Conservation (phyloP, 495 filamentous ascomycete genomes). For the Penicillium canariense region DNA sequence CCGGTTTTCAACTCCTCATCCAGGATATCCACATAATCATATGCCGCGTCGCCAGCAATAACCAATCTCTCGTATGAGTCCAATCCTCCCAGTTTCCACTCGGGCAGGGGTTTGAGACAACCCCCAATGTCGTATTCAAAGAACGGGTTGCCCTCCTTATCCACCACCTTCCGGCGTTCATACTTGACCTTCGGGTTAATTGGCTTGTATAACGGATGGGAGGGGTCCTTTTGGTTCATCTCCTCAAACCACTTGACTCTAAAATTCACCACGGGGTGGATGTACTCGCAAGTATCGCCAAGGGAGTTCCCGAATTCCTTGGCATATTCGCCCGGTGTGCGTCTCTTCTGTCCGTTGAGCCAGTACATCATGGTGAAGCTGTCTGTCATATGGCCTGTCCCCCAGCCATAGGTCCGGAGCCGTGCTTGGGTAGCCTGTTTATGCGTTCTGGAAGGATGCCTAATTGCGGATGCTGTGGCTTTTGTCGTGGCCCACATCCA, state of each 20-base stretch:
- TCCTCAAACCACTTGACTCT: slow-evolving; percentile 9
- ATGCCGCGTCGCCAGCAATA: slow-evolving; percentile 17
- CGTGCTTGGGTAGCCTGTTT: not conserved
- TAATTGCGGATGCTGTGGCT: not conserved
- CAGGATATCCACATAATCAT: slow-evolving; percentile 20
- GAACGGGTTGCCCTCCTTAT: slow-evolving; percentile 2
- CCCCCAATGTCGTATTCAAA: slow-evolving; percentile 18
- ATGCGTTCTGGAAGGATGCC: not conserved
- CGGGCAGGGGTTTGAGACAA: slow-evolving; percentile 5
- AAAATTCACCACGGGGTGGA: slow-evolving; percentile 23
- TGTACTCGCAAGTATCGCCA: slow-evolving; percentile 14
- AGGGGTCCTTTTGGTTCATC: slow-evolving; percentile 1
- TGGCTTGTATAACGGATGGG: slow-evolving; percentile 11
- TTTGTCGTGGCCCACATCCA: slow-evolving; percentile 5
- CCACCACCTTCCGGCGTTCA: slow-evolving; percentile 9
- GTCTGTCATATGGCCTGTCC: slow-evolving; percentile 15
- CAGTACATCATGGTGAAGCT: slow-evolving; percentile 22
- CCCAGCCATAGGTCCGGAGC: slow-evolving; percentile 18
- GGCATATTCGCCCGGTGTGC: slow-evolving; percentile 18
- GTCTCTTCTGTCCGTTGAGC: slow-evolving; percentile 17
- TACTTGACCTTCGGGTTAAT: slow-evolving; percentile 7
- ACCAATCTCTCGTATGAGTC: slow-evolving; percentile 24
- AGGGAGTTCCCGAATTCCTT: slow-evolving; percentile 5
- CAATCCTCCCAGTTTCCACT: slow-evolving; percentile 22
- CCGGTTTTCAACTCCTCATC: slow-evolving; percentile 17